Base-by-base conservation (phyloP, 1,284 basidiomycete genomes). In the Boletus smithii region DNA sequence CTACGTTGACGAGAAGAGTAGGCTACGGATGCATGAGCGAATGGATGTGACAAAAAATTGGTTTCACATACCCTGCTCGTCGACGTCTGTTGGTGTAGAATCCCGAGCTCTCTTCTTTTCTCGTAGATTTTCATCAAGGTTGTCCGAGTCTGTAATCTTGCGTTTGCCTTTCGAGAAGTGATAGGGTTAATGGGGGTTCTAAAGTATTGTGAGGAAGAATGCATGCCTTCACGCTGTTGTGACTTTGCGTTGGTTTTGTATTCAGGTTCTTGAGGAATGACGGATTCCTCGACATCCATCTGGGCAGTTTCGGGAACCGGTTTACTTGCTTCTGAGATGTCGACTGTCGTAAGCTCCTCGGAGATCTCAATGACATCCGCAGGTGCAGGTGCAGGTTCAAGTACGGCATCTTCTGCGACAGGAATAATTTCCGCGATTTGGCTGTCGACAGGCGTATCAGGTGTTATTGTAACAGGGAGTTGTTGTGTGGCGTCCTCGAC, bases 61-160 rank as follows among this genome's bases (percentile, higher is more conserved):
- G 17, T 2, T n/a, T 29, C 16, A 18, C 56, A 18, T 49, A 81
- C 82, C 72, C 55, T 71, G 66, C 32, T 85, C 83, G 26, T 85
- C 85, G 39, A 83, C 79, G 4, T 85, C 85, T 3, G 70, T 44
- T 1, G 53, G 38, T 8, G 37, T 70, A 8, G 80, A 86, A 49
- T 87, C 87, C 20, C 88, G 74, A 24, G 67, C 51, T 48, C 81
- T 76, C 65, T 89, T 90, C 56, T 70, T 77, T 24, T 85, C 83
- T 26, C 78, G 75, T 11, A 67, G 67, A 9, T 70, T 73, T 20
- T 82, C 81, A n/a, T 70, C 61, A 2, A 66, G 53, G 32, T 61
- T 68, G 39, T 82, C 83, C 18, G 72, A 57, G 32, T 82, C 75
- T 7, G 79, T 75, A 2, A 75, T 75, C 60, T 86, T 86, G 46